Conservation (phyloP, 805 yeast species). For the Yamadazyma kitorensis region DNA sequence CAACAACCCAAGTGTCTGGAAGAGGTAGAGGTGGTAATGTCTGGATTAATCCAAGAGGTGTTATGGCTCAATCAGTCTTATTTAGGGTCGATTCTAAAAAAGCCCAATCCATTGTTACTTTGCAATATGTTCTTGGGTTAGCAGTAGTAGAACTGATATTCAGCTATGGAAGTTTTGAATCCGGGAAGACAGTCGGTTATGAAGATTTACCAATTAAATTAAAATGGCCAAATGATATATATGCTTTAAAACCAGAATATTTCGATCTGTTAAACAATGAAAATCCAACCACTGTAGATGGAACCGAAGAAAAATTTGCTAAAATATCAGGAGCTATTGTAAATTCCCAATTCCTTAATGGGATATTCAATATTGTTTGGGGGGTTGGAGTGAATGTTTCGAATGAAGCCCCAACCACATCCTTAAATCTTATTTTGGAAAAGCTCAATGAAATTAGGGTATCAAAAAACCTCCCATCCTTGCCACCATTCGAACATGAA, state of each 20-base stretch:
- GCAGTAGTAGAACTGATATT: slow-evolving; percentile 79
- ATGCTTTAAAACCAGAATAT: slow-evolving; percentile 65
- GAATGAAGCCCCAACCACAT: slow-evolving; percentile 89
- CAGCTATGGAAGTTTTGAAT: slow-evolving; percentile 44
- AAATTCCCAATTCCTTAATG: slow-evolving; percentile 66
- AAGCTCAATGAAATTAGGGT: slow-evolving; percentile 55
- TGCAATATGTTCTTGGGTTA: slow-evolving; percentile 81
- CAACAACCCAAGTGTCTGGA: slow-evolving; percentile 85
- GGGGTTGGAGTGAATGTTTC: slow-evolving; percentile 87
- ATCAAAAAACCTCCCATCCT: slow-evolving; percentile 35
- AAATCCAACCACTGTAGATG: slow-evolving; percentile 38
- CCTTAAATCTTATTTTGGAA: slow-evolving; percentile 68
- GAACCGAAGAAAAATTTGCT: slow-evolving; percentile 62
- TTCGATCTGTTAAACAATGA: slow-evolving; percentile 24
- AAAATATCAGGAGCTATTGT: slow-evolving; percentile 85
- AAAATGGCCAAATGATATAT: slow-evolving; percentile 98
- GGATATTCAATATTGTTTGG: slow-evolving; percentile 62
- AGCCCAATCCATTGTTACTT: slow-evolving; percentile 64
- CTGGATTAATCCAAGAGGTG: slow-evolving; percentile 95
- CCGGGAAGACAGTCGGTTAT: slow-evolving; percentile 51
- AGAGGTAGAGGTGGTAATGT: slow-evolving; percentile 92
- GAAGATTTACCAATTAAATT: slow-evolving; percentile 74
- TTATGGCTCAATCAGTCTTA: slow-evolving; percentile 75
- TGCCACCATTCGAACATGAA: slow-evolving; percentile 50
- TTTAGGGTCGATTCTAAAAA: slow-evolving; percentile 49